These are phyloP conservation scores for Aspergillus panamensis DNA, from an alignment of 495 filamentous ascomycete species.

Conservation along the genomic window DNA sequence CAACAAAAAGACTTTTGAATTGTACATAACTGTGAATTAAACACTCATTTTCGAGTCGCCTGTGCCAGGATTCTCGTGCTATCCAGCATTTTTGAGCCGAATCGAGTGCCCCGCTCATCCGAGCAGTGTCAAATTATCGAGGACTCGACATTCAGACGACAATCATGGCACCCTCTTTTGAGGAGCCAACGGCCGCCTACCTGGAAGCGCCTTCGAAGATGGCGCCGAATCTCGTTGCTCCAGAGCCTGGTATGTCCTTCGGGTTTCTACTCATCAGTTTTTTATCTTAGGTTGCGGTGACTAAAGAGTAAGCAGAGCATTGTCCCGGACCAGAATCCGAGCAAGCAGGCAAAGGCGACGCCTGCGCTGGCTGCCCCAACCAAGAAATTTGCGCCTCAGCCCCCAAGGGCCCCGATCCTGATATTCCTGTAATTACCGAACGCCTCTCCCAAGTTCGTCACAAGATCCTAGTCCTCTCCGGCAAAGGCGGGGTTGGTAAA, in stretches of 20 bases:
- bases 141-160: neutral
- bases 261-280: neutral
- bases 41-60: neutral
- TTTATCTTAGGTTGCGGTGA: neutral
- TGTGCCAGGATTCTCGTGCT: neutral
- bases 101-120: neutral
- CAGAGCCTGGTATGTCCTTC: conserved; percentile 67
- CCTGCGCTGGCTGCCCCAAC: conserved; percentile 92
- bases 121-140: neutral
- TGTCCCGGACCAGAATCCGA: conserved; percentile 92
- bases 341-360: conserved; percentile 77
- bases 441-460: conserved; percentile 78
- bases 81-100: neutral
- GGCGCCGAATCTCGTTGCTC: conserved; percentile 79
- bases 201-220: conserved; percentile 65
- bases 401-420: conserved; percentile 94
- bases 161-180: conserved; percentile 66
- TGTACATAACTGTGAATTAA: neutral
- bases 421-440: conserved; percentile 79
- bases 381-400: conserved; percentile 90
- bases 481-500: conserved; percentile 97
- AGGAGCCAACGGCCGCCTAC: conserved; percentile 62
- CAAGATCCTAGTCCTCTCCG: conserved; percentile 87
- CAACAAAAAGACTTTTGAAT: neutral
- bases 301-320: conserved; percentile 56